phyloP scores from a whole-genome alignment of 345 rosid genomes.

The Populus pruinosa region DNA sequence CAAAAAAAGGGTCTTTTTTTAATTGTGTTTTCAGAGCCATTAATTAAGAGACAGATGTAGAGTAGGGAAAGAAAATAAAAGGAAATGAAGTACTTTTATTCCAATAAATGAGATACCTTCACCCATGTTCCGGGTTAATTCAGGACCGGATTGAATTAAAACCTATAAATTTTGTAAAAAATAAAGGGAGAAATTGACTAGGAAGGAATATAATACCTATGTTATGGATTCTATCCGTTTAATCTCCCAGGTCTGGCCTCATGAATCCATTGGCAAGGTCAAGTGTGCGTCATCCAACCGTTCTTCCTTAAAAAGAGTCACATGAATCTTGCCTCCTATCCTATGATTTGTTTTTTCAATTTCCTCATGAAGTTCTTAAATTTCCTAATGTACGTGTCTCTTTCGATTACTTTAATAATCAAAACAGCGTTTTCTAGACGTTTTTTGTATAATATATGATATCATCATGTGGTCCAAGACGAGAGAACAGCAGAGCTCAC shows the following conservation, averaged over 20 bases:
- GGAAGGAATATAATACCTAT: too few species aligned
- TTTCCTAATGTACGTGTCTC: background rate
- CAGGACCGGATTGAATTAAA: too few species aligned
- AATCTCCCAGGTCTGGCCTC: background rate
- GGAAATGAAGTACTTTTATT: too few species aligned
- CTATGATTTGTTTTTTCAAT: background rate
- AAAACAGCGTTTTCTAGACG: background rate
- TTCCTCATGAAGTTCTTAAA: background rate
- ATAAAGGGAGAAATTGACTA: too few species aligned
- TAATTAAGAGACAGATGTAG: background rate
- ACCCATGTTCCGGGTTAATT: too few species aligned
- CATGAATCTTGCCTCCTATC: conserved; percentile 17
- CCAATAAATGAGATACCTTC: background rate
- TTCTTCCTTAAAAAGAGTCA: conserved; percentile 13
- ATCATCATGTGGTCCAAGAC: too few species aligned
- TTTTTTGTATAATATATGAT: background rate
- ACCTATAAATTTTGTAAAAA: too few species aligned
- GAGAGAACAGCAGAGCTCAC: too few species aligned
- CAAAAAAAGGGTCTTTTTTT: background rate
- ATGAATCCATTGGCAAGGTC: conserved; percentile 7
- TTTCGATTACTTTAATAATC: background rate
- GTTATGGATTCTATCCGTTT: background rate
- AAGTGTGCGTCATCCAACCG: conserved; percentile 22
- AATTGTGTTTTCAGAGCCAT: background rate
- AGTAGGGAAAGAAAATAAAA: background rate